Evolutionary conservation across 768 basidiomycete species (phyloP).

Genomic region (Gymnopilus dilepis): DNA sequence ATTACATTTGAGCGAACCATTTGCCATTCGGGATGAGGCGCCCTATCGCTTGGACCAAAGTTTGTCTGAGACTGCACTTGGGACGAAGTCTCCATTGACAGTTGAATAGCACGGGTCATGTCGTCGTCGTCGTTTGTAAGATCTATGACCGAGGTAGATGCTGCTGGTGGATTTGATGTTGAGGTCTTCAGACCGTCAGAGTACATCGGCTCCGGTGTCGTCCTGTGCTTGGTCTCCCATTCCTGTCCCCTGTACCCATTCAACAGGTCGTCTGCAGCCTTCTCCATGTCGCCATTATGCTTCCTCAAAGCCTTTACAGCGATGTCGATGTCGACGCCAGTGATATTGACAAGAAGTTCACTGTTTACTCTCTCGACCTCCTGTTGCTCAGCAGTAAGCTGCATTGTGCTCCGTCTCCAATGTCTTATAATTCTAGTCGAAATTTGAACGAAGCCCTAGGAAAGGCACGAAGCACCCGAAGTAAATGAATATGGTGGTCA

Average conservation of each 20-base stretch:
- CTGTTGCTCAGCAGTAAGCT: slow-evolving; percentile 33
- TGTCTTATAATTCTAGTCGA: too few relatives aligned
- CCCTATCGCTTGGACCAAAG: slow-evolving; percentile 65
- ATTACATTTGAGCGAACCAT: slow-evolving; percentile 71
- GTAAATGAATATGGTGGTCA: too few relatives aligned
- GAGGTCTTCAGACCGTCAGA: slow-evolving; percentile 27
- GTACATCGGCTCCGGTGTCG: slow-evolving; percentile 34
- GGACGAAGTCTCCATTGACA: slow-evolving; percentile 52
- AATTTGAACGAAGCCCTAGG: too few relatives aligned
- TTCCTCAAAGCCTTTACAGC: slow-evolving; percentile 64
- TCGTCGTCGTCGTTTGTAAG: slow-evolving; percentile 63
- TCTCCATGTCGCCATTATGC: slow-evolving; percentile 61
- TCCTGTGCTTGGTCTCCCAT: slow-evolving; percentile 30
- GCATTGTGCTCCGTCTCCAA: slow-evolving; percentile 25
- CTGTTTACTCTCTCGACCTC: slow-evolving; percentile 37
- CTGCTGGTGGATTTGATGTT: slow-evolving; percentile 29
- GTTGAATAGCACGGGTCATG: slow-evolving; percentile 54
- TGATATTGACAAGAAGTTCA: slow-evolving; percentile 38
- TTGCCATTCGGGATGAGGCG: slow-evolving; percentile 71
- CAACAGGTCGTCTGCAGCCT: slow-evolving; percentile 59
- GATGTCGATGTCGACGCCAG: slow-evolving; percentile 46
- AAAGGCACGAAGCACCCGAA: too few relatives aligned
- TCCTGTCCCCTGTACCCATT: slow-evolving; percentile 50
- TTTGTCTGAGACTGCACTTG: slow-evolving; percentile 40
- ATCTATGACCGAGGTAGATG: slow-evolving; percentile 54